A percentile compares a stretch with the other conserved stretches of the same genome.
phyloP scores from a whole-genome alignment of 176 grass and related monocot genomes.

The Oryza australiensis region DNA sequence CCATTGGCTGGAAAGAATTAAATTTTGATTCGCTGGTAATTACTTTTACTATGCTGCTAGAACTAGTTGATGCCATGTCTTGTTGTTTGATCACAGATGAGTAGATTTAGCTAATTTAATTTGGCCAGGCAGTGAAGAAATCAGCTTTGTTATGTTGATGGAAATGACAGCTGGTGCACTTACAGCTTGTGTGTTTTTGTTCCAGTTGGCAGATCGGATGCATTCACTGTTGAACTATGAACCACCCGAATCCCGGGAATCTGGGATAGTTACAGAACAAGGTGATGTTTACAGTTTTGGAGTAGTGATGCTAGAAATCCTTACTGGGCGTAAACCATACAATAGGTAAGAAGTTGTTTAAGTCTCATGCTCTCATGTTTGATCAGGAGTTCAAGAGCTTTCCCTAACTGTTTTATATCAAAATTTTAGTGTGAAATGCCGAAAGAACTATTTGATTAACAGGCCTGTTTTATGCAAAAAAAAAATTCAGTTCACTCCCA shows the following conservation, averaged over 20 bases:
- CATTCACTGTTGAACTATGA: slow-evolving; percentile 64
- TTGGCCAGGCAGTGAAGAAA: background rate
- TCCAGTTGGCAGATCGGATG: slow-evolving; percentile 76
- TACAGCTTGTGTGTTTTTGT: slow-evolving; percentile 33
- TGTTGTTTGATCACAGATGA: slow-evolving; percentile 5
- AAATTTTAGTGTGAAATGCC: background rate
- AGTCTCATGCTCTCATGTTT: background rate
- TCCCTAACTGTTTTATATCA: background rate
- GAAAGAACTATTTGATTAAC: slow-evolving; percentile 11
- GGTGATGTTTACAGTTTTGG: slow-evolving; percentile 97
- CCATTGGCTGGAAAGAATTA: background rate
- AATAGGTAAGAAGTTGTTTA: slow-evolving; percentile 52
- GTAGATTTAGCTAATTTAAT: slow-evolving; percentile 3
- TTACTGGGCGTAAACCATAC: slow-evolving; percentile 89
- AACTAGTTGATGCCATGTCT: background rate
- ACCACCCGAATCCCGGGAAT: slow-evolving; percentile 77
- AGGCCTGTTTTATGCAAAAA: slow-evolving; percentile 14
- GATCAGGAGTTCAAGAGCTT: slow-evolving; percentile 4
- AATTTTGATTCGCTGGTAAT: background rate
- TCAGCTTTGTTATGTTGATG: slow-evolving; percentile 31
- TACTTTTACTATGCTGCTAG: slow-evolving; percentile 3
- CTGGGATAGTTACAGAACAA: slow-evolving; percentile 53
- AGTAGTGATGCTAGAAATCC: slow-evolving; percentile 98
- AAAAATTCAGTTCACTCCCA: slow-evolving; percentile 66
- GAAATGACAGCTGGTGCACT: slow-evolving; percentile 15